These are phyloP conservation scores for Zymoseptoria brevis DNA, from an alignment of 2,329 filamentous ascomycete genomes.

Conservation along the genomic window DNA sequence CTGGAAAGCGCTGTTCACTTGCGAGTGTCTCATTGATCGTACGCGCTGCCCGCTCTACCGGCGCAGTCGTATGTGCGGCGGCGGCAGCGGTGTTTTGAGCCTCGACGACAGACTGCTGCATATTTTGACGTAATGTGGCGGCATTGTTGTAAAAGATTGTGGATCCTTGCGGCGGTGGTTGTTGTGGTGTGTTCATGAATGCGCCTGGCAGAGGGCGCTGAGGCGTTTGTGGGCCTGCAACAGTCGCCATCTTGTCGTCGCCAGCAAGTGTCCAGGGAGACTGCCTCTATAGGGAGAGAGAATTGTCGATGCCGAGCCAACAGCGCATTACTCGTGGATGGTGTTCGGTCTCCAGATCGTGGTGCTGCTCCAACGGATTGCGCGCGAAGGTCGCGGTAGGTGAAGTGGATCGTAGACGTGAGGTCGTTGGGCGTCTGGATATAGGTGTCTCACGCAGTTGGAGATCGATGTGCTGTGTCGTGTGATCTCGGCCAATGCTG, in stretches of 20 bases:
- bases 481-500: not conserved
- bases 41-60: conserved; percentile 69
- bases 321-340: conserved; percentile 13
- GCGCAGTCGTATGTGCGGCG: conserved; percentile 40
- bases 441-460: not conserved
- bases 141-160: conserved; percentile 28
- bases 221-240: conserved; percentile 45
- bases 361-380: not conserved
- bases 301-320: conserved; percentile 5
- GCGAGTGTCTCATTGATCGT: conserved; percentile 75
- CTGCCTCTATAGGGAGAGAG: not conserved
- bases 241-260: conserved; percentile 20
- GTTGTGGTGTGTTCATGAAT: conserved; percentile 65
- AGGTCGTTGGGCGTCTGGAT: not conserved
- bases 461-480: not conserved
- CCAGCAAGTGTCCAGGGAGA: not conserved
- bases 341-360: conserved; percentile 1
- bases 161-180: conserved; percentile 19
- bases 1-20: conserved; percentile 72
- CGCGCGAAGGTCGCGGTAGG: not conserved
- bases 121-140: conserved; percentile 22
- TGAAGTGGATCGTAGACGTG: not conserved
- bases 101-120: conserved; percentile 13
- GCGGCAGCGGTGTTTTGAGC: conserved; percentile 4
- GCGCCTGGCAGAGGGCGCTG: conserved; percentile 66